Evolutionary conservation across 768 basidiomycete genomes (phyloP).

Genomic region (Hirschioporus abietinus): DNA sequence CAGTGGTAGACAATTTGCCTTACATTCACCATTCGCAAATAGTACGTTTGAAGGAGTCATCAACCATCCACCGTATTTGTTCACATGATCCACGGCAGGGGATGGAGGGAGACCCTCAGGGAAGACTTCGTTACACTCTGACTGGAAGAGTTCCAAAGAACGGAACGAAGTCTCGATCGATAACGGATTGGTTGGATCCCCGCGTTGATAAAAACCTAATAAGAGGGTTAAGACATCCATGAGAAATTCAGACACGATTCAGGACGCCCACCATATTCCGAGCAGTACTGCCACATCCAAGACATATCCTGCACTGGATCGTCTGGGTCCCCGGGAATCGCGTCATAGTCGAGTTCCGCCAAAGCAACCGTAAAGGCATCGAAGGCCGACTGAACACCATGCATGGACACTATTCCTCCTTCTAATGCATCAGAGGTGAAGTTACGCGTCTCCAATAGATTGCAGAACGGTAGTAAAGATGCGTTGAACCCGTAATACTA

Average conservation of each 20-base stretch:
- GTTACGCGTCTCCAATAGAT: constrained; percentile 41
- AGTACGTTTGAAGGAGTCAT: constrained; percentile 45
- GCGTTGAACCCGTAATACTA: constrained; percentile 44
- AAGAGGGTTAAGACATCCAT: not conserved
- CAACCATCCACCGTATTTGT: constrained; percentile 48
- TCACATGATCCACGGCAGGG: constrained; percentile 38
- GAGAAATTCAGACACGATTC: not conserved
- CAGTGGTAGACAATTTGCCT: constrained; percentile 11
- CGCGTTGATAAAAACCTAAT: constrained; percentile 42
- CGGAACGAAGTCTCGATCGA: constrained; percentile 44
- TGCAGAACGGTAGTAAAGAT: constrained; percentile 42
- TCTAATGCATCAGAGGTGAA: constrained; percentile 32
- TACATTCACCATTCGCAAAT: constrained; percentile 47
- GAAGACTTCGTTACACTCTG: constrained; percentile 38
- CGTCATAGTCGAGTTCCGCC: constrained; percentile 40
- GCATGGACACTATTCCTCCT: constrained; percentile 30
- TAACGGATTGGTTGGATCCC: constrained; percentile 37
- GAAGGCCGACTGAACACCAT: constrained; percentile 31
- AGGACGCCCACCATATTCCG: constrained; percentile 36
- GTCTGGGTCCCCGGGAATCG: constrained; percentile 34
- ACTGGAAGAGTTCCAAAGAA: constrained; percentile 41
- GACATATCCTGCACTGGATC: constrained; percentile 40
- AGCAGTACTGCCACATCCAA: constrained; percentile 53
- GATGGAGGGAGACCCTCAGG: constrained; percentile 31
- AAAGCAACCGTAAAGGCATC: constrained; percentile 37